Evolutionary conservation across 163 green algal genomes (phyloP).

Genomic region (Prototheca stagnorum): DNA sequence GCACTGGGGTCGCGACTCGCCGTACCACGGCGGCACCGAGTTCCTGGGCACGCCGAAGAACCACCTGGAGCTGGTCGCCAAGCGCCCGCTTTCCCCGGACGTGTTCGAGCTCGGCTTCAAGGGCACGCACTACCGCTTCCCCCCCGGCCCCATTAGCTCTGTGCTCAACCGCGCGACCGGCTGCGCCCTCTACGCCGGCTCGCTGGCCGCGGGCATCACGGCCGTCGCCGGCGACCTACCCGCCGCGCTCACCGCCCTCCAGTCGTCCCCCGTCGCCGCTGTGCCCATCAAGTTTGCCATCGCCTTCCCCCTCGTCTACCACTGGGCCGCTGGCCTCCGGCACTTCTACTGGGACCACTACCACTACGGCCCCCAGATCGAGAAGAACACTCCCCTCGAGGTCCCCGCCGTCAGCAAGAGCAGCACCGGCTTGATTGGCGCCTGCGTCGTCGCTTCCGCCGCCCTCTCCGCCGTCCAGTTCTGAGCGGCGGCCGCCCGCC

Average conservation of each 20-base stretch:
- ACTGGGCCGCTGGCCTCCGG: slow-evolving; percentile 68
- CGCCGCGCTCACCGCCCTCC: slow-evolving; percentile 30
- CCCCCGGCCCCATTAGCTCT: slow-evolving; percentile 59
- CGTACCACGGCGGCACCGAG: slow-evolving; percentile 69
- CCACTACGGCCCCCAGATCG: slow-evolving; percentile 49
- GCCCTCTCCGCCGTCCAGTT: slow-evolving; percentile 11
- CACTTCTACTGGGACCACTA: slow-evolving; percentile 75
- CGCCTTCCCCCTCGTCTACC: slow-evolving; percentile 66
- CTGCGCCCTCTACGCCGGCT: slow-evolving; percentile 27
- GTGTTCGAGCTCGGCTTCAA: slow-evolving; percentile 66
- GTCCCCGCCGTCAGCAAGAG: slow-evolving; percentile 40
- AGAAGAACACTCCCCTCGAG: slow-evolving; percentile 65
- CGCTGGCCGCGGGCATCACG: slow-evolving; percentile 6
- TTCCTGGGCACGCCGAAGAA: slow-evolving; percentile 81
- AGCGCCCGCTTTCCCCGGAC: slow-evolving; percentile 76
- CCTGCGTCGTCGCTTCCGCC: slow-evolving; percentile 25
- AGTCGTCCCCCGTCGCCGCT: slow-evolving; percentile 43
- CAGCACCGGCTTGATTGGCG: slow-evolving; percentile 42
- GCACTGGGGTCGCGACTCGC: slow-evolving; percentile 26
- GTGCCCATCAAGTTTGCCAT: slow-evolving; percentile 61
- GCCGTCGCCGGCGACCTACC: slow-evolving; percentile 57
- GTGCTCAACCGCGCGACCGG: slow-evolving; percentile 76
- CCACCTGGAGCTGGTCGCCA: slow-evolving; percentile 57
- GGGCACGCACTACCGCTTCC: slow-evolving; percentile 78
- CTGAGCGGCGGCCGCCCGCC: slow-evolving; percentile 1